These are phyloP conservation scores for Gaertneriomyces sp. DNA, from an alignment of 192 early-diverging fungal genomes.

Conservation along the genomic window DNA sequence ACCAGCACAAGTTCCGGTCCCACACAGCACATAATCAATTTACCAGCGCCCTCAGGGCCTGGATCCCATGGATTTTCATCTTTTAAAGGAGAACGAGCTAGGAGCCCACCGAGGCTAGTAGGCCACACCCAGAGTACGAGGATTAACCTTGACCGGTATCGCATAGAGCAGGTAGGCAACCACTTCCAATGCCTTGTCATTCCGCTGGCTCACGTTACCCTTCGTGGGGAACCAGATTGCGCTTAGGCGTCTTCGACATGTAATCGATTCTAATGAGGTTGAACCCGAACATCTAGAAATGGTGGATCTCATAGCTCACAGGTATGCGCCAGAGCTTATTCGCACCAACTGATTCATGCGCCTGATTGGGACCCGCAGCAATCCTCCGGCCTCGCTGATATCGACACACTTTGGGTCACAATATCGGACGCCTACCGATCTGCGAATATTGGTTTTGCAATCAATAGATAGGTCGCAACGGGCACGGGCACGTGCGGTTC, in stretches of 20 bases:
- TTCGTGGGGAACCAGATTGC: constrained; percentile 26
- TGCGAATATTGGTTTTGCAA: too few species aligned
- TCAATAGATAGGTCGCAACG: too few species aligned
- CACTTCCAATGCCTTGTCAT: not conserved
- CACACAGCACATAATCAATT: not conserved
- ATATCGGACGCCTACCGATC: too few species aligned
- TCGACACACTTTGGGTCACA: too few species aligned
- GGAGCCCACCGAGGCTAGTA: not conserved
- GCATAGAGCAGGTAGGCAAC: constrained; percentile 36
- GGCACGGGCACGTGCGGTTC: not conserved
- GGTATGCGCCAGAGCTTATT: constrained; percentile 15
- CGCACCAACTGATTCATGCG: not conserved
- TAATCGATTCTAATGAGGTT: constrained; percentile 41
- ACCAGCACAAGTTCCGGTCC: not conserved
- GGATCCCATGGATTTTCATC: not conserved
- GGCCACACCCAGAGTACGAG: constrained; percentile 33
- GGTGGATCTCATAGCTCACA: constrained; percentile 40
- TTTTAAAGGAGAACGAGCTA: constrained; percentile 12
- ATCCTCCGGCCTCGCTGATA: too few species aligned
- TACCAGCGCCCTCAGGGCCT: constrained; percentile 8
- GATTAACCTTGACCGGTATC: constrained; percentile 36
- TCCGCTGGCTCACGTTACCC: not conserved
- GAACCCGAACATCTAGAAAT: constrained; percentile 41
- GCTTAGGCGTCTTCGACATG: constrained; percentile 39
- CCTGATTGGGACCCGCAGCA: too few species aligned